Percentiles rank a stretch among this genome's conserved stretches.
Evolutionary conservation across 164 flowering plant species (phyloP).

Genomic region (Hamamelis virginiana): DNA sequence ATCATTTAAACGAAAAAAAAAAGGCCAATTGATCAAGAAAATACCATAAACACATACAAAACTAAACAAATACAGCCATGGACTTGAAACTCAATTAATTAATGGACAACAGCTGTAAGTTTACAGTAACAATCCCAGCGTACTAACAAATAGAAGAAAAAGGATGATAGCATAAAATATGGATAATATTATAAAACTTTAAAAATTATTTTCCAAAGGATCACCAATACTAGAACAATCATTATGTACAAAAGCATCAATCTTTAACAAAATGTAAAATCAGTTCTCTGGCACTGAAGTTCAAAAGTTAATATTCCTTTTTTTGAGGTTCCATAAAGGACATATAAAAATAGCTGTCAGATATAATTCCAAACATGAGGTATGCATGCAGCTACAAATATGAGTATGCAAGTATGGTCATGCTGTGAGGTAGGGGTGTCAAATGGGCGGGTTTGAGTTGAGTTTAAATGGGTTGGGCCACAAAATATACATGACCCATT

Average conservation of each 20-base stretch:
- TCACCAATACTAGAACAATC: background rate
- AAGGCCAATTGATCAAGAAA: background rate
- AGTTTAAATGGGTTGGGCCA: no score
- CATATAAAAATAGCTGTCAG: no score
- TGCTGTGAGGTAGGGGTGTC: no score
- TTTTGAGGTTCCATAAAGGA: no score
- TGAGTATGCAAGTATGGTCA: no score
- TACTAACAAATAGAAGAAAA: background rate
- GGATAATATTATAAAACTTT: background rate
- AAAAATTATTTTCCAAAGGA: background rate
- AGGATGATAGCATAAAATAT: background rate
- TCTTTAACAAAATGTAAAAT: background rate
- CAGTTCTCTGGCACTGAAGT: background rate
- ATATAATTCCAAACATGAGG: no score
- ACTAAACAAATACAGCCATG: background rate
- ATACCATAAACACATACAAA: background rate
- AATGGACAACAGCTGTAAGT: background rate
- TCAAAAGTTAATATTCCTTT: no score
- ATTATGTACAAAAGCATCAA: background rate
- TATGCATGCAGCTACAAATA: no score
- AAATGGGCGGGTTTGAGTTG: no score
- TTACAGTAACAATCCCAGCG: background rate
- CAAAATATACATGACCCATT: no score
- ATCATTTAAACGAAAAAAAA: conserved; percentile 2
- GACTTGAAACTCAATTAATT: background rate